phyloP scores from a whole-genome alignment of 2,329 filamentous ascomycete genomes.

The Neofusicoccum kwambonambiense region DNA sequence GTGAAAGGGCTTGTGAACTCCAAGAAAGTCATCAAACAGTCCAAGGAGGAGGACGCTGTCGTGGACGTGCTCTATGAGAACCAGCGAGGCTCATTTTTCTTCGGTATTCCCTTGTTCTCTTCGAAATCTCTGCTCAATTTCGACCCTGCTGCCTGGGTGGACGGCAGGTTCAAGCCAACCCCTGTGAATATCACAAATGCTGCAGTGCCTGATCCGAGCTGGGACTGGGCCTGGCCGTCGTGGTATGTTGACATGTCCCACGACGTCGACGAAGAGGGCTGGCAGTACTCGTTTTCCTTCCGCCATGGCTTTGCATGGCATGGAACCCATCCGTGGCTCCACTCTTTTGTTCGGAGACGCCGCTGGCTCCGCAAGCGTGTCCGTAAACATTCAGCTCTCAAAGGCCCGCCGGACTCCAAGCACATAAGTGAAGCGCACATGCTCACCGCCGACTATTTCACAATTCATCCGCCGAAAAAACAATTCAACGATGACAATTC shows the following conservation, averaged over 20 bases:
- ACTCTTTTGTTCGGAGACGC: conserved; percentile 87
- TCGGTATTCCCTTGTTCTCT: conserved; percentile 87
- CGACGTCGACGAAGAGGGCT: conserved; percentile 83
- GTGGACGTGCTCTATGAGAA: conserved; percentile 96
- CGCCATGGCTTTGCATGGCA: conserved; percentile 65
- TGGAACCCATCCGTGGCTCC: conserved; percentile 83
- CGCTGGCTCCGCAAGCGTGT: conserved; percentile 65
- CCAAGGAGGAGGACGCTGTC: conserved; percentile 27
- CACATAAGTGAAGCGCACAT: conserved; percentile 57
- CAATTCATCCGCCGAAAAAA: conserved; percentile 55
- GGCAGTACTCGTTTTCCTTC: conserved; percentile 95
- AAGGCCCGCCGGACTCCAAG: not conserved
- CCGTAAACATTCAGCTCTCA: not conserved
- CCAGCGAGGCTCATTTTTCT: conserved; percentile 85
- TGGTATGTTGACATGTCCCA: conserved; percentile 78
- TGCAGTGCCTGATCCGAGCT: conserved; percentile 89
- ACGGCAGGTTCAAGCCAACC: conserved; percentile 53
- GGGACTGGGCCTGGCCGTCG: conserved; percentile 80
- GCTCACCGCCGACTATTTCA: conserved; percentile 77
- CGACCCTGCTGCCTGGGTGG: conserved; percentile 87
- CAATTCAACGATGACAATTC: not conserved
- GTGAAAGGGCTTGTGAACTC: conserved; percentile 22
- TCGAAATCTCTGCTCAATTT: conserved; percentile 78
- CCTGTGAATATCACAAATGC: conserved; percentile 77
- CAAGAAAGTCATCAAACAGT: conserved; percentile 29